phyloP scores from a whole-genome alignment of 305 asterid species.

The Galium porrigens region DNA sequence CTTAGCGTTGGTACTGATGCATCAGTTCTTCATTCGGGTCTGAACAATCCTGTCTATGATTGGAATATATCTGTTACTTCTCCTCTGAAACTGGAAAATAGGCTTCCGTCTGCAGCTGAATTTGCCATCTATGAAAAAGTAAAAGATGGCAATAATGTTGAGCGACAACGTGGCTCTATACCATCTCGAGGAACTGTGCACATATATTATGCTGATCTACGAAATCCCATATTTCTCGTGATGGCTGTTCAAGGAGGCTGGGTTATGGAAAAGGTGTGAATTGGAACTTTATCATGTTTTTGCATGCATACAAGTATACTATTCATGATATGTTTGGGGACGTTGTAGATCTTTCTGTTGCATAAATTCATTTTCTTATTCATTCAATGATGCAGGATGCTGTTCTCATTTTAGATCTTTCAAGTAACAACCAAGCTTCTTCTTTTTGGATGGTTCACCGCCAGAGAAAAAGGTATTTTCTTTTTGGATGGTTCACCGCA shows the following conservation, averaged over 20 bases:
- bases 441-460: slow-evolving; percentile 90
- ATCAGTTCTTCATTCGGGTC: slow-evolving; percentile 83
- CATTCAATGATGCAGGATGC: slow-evolving; percentile 49
- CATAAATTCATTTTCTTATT: background rate
- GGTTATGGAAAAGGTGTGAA: slow-evolving; percentile 77
- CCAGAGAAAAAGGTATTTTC: slow-evolving; percentile 68
- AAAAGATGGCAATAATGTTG: slow-evolving; percentile 61
- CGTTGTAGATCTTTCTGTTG: background rate
- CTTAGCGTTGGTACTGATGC: slow-evolving; percentile 80
- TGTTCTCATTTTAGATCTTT: slow-evolving; percentile 68
- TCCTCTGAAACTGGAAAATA: slow-evolving; percentile 84
- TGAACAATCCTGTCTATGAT: slow-evolving; percentile 78
- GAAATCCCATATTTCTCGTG: slow-evolving; percentile 64
- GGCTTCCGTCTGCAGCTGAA: slow-evolving; percentile 84
- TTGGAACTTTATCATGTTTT: slow-evolving; percentile 11
- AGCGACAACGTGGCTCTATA: slow-evolving; percentile 65
- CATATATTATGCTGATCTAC: slow-evolving; percentile 73
- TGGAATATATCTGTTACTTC: slow-evolving; percentile 89
- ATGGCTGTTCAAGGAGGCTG: slow-evolving; percentile 76
- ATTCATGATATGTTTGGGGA: background rate
- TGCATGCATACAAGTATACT: slow-evolving; percentile 11
- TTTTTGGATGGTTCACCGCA: slow-evolving; percentile 54
- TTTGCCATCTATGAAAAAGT: slow-evolving; percentile 61
- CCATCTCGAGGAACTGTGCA: slow-evolving; percentile 71
- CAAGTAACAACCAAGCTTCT: slow-evolving; percentile 57